Evolutionary conservation across 163 green algal species (phyloP).

Genomic region (Trebouxiophyceae sp.): DNA sequence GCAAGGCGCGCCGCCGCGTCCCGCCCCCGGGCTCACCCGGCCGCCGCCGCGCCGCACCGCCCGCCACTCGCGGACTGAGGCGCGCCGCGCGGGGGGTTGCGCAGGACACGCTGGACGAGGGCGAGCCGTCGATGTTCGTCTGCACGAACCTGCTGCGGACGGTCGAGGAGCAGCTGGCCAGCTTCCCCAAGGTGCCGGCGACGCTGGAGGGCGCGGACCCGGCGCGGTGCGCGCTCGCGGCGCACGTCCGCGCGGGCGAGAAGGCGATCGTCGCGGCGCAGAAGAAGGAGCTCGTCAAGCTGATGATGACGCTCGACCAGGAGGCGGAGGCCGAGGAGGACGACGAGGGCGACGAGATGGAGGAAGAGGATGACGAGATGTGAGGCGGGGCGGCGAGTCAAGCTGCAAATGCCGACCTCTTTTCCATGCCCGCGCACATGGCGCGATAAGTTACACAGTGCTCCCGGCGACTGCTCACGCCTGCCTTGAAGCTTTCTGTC

Average conservation of each 20-base stretch:
- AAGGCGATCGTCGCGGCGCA: not conserved
- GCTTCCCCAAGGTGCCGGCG: not conserved
- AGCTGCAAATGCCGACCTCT: no score
- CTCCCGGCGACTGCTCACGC: no score
- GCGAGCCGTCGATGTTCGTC: not conserved
- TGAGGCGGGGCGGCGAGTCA: no score
- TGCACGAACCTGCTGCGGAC: not conserved
- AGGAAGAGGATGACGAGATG: not conserved
- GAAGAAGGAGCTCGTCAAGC: not conserved
- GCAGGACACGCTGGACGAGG: not conserved
- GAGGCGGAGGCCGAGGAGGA: not conserved
- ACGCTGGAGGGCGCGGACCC: not conserved
- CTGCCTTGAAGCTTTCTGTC: no score
- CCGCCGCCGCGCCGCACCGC: no score
- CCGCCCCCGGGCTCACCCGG: no score
- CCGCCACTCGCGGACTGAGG: no score
- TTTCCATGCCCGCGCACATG: no score
- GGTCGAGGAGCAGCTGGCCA: not conserved
- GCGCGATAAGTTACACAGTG: no score
- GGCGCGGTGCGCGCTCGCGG: no score
- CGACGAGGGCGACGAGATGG: not conserved
- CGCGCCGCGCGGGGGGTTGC: no score
- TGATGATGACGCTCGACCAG: not conserved
- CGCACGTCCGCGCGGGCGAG: not conserved
- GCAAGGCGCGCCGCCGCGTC: not conserved